Evolutionary conservation across 352 stramenopile species (phyloP).

Genomic region (Phytophthora tubulina): DNA sequence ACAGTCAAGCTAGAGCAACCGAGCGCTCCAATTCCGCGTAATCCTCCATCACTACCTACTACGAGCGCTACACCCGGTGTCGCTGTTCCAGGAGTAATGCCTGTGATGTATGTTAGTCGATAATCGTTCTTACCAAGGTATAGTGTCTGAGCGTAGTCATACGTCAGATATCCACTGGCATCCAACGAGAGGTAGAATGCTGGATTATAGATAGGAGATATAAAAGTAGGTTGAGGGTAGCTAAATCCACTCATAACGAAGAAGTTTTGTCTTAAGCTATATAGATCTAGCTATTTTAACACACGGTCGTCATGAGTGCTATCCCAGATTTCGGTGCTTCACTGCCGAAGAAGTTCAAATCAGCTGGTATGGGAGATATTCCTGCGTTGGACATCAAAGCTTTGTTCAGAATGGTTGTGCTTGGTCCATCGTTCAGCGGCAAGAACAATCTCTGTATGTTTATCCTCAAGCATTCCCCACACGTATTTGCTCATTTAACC

Average conservation of each 20-base stretch:
- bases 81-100: no score
- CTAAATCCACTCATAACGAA: conserved; percentile 13
- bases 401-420: conserved; percentile 15
- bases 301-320: conserved; percentile 13
- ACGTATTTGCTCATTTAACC: conserved; percentile 19
- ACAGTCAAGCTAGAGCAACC: no score
- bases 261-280: conserved; percentile 18
- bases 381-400: conserved; percentile 1
- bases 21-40: no score
- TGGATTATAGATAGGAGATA: conserved; percentile 15
- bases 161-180: conserved; percentile 4
- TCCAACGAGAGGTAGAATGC: conserved; percentile 13
- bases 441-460: conserved; percentile 21
- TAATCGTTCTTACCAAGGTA: conserved; percentile 16
- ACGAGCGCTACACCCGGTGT: no score
- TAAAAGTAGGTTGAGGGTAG: conserved; percentile 13
- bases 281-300: conserved; percentile 12
- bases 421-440: conserved; percentile 2
- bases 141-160: conserved; percentile 2
- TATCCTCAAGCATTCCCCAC: conserved; percentile 18
- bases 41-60: no score
- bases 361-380: background rate
- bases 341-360: conserved; percentile 8
- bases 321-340: conserved; percentile 16
- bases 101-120: background rate